phyloP scores from a whole-genome alignment of 495 filamentous ascomycete genomes.

The Podospora conica region DNA sequence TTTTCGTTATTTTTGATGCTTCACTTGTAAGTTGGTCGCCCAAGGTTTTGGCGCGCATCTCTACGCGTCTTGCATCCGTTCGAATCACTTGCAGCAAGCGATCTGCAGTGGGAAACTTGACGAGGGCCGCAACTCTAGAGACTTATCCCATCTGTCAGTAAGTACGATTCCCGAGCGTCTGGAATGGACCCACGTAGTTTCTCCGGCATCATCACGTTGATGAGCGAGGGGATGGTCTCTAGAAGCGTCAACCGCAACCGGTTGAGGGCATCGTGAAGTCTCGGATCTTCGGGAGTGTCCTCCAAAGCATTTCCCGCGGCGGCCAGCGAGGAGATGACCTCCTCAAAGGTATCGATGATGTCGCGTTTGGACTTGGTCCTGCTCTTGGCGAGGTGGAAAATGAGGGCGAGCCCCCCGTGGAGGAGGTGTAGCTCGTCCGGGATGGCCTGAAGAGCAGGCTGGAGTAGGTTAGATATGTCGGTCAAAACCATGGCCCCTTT shows the following conservation, averaged over 20 bases:
- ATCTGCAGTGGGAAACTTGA: constrained; percentile 1
- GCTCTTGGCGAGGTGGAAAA: constrained; percentile 7
- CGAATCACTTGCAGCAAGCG: constrained; percentile 3
- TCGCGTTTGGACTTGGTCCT: not conserved
- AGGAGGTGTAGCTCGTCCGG: constrained; percentile 6
- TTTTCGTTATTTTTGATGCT: constrained; percentile 6
- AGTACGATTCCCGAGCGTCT: not conserved
- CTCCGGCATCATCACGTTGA: constrained; percentile 2
- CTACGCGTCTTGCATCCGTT: constrained; percentile 6
- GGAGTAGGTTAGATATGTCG: constrained; percentile 4
- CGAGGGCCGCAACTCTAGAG: not conserved
- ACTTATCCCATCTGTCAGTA: not conserved
- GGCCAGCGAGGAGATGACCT: not conserved
- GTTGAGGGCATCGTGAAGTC: not conserved
- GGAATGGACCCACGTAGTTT: not conserved
- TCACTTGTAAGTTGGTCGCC: constrained; percentile 4
- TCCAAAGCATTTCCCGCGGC: constrained; percentile 8
- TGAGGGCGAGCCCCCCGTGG: constrained; percentile 10
- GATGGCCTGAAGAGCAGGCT: constrained; percentile 7
- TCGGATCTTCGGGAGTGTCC: not conserved
- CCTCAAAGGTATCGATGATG: constrained; percentile 10
- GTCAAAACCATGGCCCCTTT: constrained; percentile 2
- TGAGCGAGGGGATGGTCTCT: not conserved
- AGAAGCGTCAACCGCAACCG: constrained; percentile 1
- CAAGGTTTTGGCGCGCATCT: not conserved